phyloP scores from a whole-genome alignment of 371 early-diverging fungal species.

The Actinomortierella ambigua region DNA sequence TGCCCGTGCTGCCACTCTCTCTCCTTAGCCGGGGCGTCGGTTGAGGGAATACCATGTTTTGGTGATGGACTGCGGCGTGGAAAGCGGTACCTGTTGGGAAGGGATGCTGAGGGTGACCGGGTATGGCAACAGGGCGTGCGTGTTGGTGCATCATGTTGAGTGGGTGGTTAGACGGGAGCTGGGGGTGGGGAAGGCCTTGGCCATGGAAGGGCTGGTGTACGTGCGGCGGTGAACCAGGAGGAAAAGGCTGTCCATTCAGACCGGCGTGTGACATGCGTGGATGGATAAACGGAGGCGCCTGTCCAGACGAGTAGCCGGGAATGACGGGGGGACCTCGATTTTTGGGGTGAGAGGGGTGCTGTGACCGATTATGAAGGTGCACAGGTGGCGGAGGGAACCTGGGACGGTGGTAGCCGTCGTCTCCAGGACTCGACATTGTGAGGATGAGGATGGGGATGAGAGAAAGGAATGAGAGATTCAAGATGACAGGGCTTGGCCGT shows the following conservation, averaged over 20 bases:
- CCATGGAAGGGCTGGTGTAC: conserved; percentile 26
- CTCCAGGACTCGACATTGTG: conserved; percentile 1
- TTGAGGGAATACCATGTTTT: conserved; percentile 22
- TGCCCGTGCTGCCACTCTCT: neutral
- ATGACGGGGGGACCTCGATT: conserved; percentile 4
- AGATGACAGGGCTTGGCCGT: no score
- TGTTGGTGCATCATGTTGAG: neutral
- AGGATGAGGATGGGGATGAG: no score
- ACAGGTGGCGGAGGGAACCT: conserved; percentile 10
- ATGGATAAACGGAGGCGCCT: conserved; percentile 22
- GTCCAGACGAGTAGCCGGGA: conserved; percentile 12
- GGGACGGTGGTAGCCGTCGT: conserved; percentile 14
- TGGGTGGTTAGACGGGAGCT: neutral
- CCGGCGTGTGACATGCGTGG: neutral
- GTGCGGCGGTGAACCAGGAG: conserved; percentile 17
- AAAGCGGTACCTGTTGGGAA: conserved; percentile 17
- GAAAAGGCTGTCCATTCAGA: conserved; percentile 2
- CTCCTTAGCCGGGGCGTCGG: conserved; percentile 6
- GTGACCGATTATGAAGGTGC: conserved; percentile 5
- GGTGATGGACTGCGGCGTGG: conserved; percentile 16
- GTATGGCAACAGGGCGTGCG: neutral
- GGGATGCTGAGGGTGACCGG: conserved; percentile 3
- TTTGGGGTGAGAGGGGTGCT: conserved; percentile 1
- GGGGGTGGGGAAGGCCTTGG: conserved; percentile 14
- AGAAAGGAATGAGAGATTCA: no score